Percentiles rank a stretch among this genome's conserved stretches.
These are phyloP conservation scores for Hymenoscyphus scutula DNA, from an alignment of 2,329 filamentous ascomycete genomes.

Conservation along the genomic window DNA sequence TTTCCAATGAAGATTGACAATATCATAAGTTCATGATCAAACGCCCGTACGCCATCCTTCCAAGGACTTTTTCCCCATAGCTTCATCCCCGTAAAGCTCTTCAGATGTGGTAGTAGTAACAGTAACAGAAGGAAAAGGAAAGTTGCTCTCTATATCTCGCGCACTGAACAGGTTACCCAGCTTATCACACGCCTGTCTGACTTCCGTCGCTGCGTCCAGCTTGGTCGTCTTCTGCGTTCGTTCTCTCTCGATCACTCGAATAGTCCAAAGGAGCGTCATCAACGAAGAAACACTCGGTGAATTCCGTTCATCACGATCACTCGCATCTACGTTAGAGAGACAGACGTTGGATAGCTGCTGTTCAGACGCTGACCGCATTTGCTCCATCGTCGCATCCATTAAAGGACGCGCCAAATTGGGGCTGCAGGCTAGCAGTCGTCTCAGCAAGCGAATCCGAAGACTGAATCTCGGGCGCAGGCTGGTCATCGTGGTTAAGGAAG, in stretches of 20 bases:
- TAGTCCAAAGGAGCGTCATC: conserved; percentile 37
- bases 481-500: conserved; percentile 51
- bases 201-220: conserved; percentile 32
- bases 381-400: conserved; percentile 70
- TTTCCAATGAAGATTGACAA: background rate
- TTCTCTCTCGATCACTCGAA: conserved; percentile 32
- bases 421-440: conserved; percentile 67
- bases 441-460: conserved; percentile 38
- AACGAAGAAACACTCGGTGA: conserved; percentile 34
- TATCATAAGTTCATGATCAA: conserved; percentile 17
- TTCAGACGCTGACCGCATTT: conserved; percentile 69
- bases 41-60: conserved; percentile 32
- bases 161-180: conserved; percentile 31
- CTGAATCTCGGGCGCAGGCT: conserved; percentile 35
- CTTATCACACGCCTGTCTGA: conserved; percentile 30
- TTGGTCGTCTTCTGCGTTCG: conserved; percentile 23
- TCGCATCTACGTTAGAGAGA: conserved; percentile 32
- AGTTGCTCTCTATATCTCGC: conserved; percentile 14
- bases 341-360: conserved; percentile 34
- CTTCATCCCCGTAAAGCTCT: conserved; percentile 10
- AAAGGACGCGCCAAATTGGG: conserved; percentile 71
- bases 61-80: conserved; percentile 32
- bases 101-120: background rate
- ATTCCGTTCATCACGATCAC: conserved; percentile 24
- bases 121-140: conserved; percentile 19